These are phyloP conservation scores for Xylariaceae sp. DNA, from an alignment of 2,329 filamentous ascomycete genomes.

Conservation along the genomic window DNA sequence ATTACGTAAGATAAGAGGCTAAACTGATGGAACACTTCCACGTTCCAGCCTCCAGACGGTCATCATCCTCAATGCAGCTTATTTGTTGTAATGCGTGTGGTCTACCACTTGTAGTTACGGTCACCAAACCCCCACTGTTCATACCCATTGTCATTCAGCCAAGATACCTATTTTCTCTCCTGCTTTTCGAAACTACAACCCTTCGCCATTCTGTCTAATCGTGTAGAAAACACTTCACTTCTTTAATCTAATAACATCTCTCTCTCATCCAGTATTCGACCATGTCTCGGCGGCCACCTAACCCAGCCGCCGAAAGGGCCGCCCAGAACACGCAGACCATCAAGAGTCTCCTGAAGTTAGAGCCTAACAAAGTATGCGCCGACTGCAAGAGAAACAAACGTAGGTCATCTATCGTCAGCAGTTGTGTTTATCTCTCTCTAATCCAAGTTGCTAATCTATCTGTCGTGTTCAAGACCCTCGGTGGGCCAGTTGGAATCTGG, in stretches of 20 bases:
- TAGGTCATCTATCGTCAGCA: slow-evolving; percentile 40
- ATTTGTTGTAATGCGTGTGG: not conserved
- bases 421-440: not conserved
- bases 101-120: not conserved
- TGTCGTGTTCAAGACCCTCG: slow-evolving; percentile 62
- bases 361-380: slow-evolving; percentile 92
- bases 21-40: not conserved
- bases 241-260: not conserved
- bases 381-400: slow-evolving; percentile 99
- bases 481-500: slow-evolving; percentile 99
- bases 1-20: not conserved
- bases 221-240: not conserved
- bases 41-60: slow-evolving; percentile 7
- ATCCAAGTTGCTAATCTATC: slow-evolving; percentile 2
- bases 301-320: slow-evolving; percentile 77
- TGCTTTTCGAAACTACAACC: not conserved
- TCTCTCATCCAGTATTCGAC: slow-evolving; percentile 19
- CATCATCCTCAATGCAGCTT: slow-evolving; percentile 9
- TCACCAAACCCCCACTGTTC: slow-evolving; percentile 5
- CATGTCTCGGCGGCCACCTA: slow-evolving; percentile 76
- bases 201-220: not conserved
- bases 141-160: slow-evolving; percentile 1
- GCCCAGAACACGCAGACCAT: slow-evolving; percentile 91
- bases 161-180: slow-evolving; percentile 4
- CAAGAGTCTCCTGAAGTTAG: slow-evolving; percentile 90